Conservation (phyloP, 768 basidiomycete genomes). For the Amanita inopinata region DNA sequence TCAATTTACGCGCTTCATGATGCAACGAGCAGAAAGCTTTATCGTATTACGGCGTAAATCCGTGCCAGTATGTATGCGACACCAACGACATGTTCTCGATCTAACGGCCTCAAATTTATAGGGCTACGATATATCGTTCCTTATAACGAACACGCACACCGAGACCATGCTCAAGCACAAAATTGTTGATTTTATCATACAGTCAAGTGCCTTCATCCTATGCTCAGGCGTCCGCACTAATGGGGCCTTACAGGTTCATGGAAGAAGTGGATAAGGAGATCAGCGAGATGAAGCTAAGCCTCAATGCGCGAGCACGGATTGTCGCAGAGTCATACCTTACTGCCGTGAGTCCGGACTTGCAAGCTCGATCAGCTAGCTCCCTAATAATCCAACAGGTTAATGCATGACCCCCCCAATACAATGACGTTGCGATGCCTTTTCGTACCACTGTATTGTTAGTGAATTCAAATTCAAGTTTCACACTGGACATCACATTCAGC, state of each 20-base stretch:
- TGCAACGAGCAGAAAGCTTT: conserved; percentile 97
- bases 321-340: conserved; percentile 95
- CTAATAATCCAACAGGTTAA: conserved; percentile 24
- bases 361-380: background rate
- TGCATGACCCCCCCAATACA: too few relatives aligned
- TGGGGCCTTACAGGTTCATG: conserved; percentile 63
- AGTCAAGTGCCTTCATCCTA: conserved; percentile 41
- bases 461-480: too few relatives aligned
- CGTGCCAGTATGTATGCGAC: conserved; percentile 49
- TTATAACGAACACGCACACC: conserved; percentile 93
- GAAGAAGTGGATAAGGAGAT: conserved; percentile 99
- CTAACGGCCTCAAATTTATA: conserved; percentile 21
- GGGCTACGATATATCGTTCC: conserved; percentile 98
- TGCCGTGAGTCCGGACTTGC: conserved; percentile 46
- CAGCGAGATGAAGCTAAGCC: conserved; percentile 96
- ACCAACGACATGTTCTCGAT: background rate
- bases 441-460: background rate
- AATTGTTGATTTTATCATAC: conserved; percentile 99
- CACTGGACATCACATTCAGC: too few relatives aligned
- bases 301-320: conserved; percentile 93
- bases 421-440: too few relatives aligned
- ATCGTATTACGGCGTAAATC: conserved; percentile 93
- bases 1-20: conserved; percentile 98
- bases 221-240: background rate
- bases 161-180: conserved; percentile 99